phyloP scores from a whole-genome alignment of 73 alveolate genomes.

The Tetrahymena malaccensis region DNA sequence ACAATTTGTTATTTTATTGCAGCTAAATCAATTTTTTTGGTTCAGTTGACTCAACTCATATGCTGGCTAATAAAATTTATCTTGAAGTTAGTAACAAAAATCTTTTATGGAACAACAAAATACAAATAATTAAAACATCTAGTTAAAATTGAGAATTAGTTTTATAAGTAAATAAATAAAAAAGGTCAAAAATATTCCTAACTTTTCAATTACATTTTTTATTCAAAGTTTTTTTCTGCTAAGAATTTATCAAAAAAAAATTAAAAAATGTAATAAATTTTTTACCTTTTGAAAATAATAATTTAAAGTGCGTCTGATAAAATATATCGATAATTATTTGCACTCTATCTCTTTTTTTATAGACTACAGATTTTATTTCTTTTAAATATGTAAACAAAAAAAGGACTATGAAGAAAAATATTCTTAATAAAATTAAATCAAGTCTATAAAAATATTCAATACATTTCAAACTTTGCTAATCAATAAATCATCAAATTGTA shows the following conservation, averaged over 20 bases:
- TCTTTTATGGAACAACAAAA: neutral
- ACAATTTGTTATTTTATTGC: neutral
- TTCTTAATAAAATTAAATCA: neutral
- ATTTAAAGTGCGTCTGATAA: neutral
- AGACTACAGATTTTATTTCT: neutral
- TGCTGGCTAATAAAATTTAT: neutral
- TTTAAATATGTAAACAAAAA: neutral
- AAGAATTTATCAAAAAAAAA: neutral
- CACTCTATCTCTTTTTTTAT: neutral
- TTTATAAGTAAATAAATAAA: too few relatives aligned
- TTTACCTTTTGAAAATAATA: neutral
- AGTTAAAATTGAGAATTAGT: neutral
- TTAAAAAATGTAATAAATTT: neutral
- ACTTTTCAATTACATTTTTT: too few relatives aligned
- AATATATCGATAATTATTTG: neutral
- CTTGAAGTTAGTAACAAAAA: neutral
- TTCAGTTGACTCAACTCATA: neutral
- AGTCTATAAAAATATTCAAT: neutral
- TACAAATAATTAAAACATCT: neutral
- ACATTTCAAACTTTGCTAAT: neutral
- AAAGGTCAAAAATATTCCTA: neutral
- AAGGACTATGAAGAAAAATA: neutral
- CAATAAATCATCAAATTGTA: neutral
- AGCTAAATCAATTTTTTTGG: neutral
- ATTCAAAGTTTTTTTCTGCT: neutral